phyloP scores from a whole-genome alignment of 805 yeast species.

The Scheffersomyces stipitis region DNA sequence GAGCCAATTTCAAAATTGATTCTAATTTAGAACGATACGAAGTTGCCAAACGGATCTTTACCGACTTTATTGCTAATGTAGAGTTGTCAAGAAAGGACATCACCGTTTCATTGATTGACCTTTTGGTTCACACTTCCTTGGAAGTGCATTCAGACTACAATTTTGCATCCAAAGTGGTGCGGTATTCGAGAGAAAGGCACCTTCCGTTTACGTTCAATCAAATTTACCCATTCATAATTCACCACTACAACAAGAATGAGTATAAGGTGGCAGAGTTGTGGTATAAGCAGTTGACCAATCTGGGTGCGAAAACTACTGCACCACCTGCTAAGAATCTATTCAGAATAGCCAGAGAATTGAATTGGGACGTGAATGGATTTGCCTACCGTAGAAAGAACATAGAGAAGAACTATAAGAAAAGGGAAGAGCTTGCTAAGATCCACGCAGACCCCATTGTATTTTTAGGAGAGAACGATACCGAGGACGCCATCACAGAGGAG shows the following conservation, averaged over 20 bases:
- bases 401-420: constrained; percentile 20
- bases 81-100: constrained; percentile 12
- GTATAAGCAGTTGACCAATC: constrained; percentile 33
- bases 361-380: constrained; percentile 37
- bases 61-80: constrained; percentile 19
- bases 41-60: constrained; percentile 26
- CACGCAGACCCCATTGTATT: constrained; percentile 16
- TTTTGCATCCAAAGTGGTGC: constrained; percentile 32
- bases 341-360: constrained; percentile 32
- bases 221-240: constrained; percentile 36
- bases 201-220: constrained; percentile 41
- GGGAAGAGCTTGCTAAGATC: constrained; percentile 16
- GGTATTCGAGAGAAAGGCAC: constrained; percentile 21
- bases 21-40: constrained; percentile 11
- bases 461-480: constrained; percentile 9
- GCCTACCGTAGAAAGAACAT: constrained; percentile 25
- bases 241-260: constrained; percentile 33
- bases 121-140: constrained; percentile 31
- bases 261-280: constrained; percentile 32
- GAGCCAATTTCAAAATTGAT: constrained; percentile 15
- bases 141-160: constrained; percentile 30
- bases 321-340: constrained; percentile 27
- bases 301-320: constrained; percentile 31
- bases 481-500: constrained; percentile 20
- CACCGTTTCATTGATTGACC: constrained; percentile 25